Percentiles rank a stretch among this genome's conserved stretches.
Conservation (phyloP, 2,329 filamentous ascomycete species). For the Zymoseptoria pseudotritici region DNA sequence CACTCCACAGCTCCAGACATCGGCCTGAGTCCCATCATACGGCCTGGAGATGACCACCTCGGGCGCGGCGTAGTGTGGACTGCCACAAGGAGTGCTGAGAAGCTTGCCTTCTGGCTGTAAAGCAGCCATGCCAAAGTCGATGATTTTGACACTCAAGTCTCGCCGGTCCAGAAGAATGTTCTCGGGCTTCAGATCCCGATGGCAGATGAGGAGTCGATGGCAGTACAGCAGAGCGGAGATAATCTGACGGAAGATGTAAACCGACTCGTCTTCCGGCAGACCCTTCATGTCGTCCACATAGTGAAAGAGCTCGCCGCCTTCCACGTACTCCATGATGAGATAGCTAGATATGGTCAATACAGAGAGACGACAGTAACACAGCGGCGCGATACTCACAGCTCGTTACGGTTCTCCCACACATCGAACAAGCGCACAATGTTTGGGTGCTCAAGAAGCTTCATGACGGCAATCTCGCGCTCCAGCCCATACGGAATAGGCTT, state of each 20-base stretch:
- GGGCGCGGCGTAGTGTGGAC: constrained; percentile 91
- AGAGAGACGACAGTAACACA: neutral
- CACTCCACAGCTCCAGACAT: constrained; percentile 91
- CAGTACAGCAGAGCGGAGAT: constrained; percentile 88
- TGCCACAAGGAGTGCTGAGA: constrained; percentile 85
- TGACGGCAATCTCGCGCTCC: constrained; percentile 90
- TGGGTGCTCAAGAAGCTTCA: constrained; percentile 91
- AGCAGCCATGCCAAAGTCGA: constrained; percentile 97
- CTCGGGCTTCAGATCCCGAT: constrained; percentile 92
- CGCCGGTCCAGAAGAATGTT: constrained; percentile 80
- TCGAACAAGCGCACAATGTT: constrained; percentile 93
- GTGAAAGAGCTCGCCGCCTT: constrained; percentile 76
- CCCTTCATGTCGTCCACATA: constrained; percentile 70
- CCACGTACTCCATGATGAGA: constrained; percentile 85
- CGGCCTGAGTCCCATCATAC: constrained; percentile 79
- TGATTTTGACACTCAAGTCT: constrained; percentile 73
- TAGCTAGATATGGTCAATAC: constrained; percentile 53
- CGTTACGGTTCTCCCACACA: constrained; percentile 93
- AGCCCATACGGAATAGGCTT: constrained; percentile 63
- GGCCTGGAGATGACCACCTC: constrained; percentile 71
- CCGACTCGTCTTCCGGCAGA: constrained; percentile 70
- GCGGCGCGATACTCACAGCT: constrained; percentile 62
- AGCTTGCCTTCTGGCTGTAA: constrained; percentile 73
- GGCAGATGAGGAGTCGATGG: constrained; percentile 89
- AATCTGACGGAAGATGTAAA: constrained; percentile 86